phyloP scores from a whole-genome alignment of 1,284 basidiomycete species.

The Moniliella sp. region DNA sequence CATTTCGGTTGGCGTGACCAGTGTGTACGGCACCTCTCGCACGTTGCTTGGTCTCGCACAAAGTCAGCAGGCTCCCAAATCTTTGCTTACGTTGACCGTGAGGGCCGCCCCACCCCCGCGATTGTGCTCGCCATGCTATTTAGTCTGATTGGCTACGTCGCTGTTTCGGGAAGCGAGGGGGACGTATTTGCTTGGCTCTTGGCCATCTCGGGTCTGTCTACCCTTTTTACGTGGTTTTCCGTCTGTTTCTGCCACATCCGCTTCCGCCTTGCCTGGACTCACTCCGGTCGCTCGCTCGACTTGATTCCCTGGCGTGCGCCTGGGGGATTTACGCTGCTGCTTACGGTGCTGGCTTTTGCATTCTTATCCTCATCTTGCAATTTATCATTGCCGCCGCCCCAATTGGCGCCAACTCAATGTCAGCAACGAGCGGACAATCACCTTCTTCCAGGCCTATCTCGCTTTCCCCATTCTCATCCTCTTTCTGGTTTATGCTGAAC shows the following conservation, averaged over 20 bases:
- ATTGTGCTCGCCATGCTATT: constrained; percentile 25
- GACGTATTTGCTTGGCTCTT: constrained; percentile 37
- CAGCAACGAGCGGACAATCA: constrained; percentile 26
- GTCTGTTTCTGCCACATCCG: constrained; percentile 34
- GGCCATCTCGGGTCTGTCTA: constrained; percentile 39
- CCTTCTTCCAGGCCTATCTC: constrained; percentile 38
- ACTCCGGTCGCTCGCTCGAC: constrained; percentile 37
- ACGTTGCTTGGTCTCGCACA: constrained; percentile 33
- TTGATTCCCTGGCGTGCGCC: constrained; percentile 39
- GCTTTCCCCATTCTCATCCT: constrained; percentile 21
- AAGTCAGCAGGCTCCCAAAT: constrained; percentile 37
- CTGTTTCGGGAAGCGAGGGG: constrained; percentile 11
- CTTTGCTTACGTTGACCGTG: constrained; percentile 38
- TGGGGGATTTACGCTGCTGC: constrained; percentile 37
- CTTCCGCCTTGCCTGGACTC: constrained; percentile 39
- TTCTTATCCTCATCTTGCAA: constrained; percentile 29
- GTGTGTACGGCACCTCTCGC: too few species aligned
- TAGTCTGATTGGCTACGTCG: constrained; percentile 21
- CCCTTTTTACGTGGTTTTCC: constrained; percentile 37
- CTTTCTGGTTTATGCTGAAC: constrained; percentile 2
- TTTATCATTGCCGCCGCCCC: constrained; percentile 21
- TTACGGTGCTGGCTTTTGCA: constrained; percentile 33
- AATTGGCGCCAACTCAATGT: constrained; percentile 18
- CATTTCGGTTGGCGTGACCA: constrained; percentile 34
- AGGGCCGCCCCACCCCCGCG: constrained; percentile 38